These are phyloP conservation scores for Aspergillus jensenii DNA, from an alignment of 2,329 filamentous ascomycete genomes.

Conservation along the genomic window DNA sequence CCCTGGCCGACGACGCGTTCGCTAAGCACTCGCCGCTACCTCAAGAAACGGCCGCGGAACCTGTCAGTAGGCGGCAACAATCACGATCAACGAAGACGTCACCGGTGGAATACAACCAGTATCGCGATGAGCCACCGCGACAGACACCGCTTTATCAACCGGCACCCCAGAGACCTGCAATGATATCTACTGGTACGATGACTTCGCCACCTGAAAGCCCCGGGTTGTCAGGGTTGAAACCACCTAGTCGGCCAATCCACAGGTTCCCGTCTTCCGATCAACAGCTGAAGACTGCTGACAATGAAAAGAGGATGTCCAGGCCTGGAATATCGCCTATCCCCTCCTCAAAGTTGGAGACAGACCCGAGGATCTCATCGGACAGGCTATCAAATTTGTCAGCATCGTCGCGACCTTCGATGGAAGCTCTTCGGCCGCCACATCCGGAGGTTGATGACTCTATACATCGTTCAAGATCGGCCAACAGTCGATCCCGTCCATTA, in stretches of 20 bases:
- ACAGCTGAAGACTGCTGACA: slow-evolving; percentile 43
- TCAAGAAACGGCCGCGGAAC: slow-evolving; percentile 28
- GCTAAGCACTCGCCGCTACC: slow-evolving; percentile 45
- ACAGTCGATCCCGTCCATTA: slow-evolving; percentile 67
- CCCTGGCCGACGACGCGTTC: slow-evolving; percentile 83
- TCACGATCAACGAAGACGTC: slow-evolving; percentile 22
- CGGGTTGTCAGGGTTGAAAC: slow-evolving; percentile 26
- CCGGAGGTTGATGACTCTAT: slow-evolving; percentile 61
- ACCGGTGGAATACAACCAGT: slow-evolving; percentile 21
- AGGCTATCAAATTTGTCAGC: slow-evolving; percentile 55
- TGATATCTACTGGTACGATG: slow-evolving; percentile 78
- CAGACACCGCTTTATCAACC: slow-evolving; percentile 39
- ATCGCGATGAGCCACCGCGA: slow-evolving; percentile 25
- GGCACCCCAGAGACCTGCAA: slow-evolving; percentile 50
- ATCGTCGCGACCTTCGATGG: slow-evolving; percentile 67
- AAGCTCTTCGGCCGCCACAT: slow-evolving; percentile 65
- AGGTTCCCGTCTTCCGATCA: slow-evolving; percentile 51
- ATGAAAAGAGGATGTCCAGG: slow-evolving; percentile 21
- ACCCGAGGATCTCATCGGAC: slow-evolving; percentile 51
- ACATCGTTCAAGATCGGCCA: slow-evolving; percentile 62
- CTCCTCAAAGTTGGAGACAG: slow-evolving; percentile 44
- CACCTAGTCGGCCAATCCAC: slow-evolving; percentile 49
- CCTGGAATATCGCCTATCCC: slow-evolving; percentile 34
- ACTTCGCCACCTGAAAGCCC: slow-evolving; percentile 57
- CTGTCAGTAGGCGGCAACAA: slow-evolving; percentile 26